Base-by-base conservation (phyloP, 352 stramenopile species). In the Phytophthora uliginosa region DNA sequence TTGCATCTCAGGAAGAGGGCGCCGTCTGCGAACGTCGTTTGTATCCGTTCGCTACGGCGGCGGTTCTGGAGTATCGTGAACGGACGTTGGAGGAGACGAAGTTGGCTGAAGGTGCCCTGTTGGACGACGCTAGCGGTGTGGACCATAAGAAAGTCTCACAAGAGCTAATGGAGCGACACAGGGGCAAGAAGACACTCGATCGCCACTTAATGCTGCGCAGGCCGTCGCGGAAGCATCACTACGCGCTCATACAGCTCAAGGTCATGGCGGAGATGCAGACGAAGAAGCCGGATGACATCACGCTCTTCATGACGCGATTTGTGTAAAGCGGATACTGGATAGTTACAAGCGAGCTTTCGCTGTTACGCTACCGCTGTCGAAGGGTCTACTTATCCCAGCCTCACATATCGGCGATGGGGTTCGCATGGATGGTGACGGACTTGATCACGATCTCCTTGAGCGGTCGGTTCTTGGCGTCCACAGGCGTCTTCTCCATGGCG, bases 401-500 rank as follows among this genome's bases (percentile, higher is more conserved):
- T 81, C 48, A 91, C 50, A 84, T 81, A 45, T 94, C 89, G 42
- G 95, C 95, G 50, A 98, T 86, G 5, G 95, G 95, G 73, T 98
- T 98, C 33, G 95, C 94, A 74, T 98, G 95, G 73, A 98, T 97
- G 22, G 88, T 98, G 65, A 98, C 75, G 36, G 59, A 81, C 56
- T 98, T 84, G 66, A 98, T 88, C 31, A 89, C 63, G 54, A 98
- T 97, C 28, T 98, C 93, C 63, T 93, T 97, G 18, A 95, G 53
- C 33, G 95, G 94, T 3, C 88, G 88, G 78, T 96, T 89, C 77
- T 98, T 98, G 81, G 78, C 83, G 74, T 95, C 91, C 26, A 99
- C 92, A 4, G 95, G 95, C 17, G 97, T 76, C 74, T 98, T 97
- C 83, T 99, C 98, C 71, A 99, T 98, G 38, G 91, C 90, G 78